Percentiles rank a stretch among this genome's conserved stretches.
phyloP scores from a whole-genome alignment of 2,329 filamentous ascomycete genomes.

The Chaetomiaceae sp. region DNA sequence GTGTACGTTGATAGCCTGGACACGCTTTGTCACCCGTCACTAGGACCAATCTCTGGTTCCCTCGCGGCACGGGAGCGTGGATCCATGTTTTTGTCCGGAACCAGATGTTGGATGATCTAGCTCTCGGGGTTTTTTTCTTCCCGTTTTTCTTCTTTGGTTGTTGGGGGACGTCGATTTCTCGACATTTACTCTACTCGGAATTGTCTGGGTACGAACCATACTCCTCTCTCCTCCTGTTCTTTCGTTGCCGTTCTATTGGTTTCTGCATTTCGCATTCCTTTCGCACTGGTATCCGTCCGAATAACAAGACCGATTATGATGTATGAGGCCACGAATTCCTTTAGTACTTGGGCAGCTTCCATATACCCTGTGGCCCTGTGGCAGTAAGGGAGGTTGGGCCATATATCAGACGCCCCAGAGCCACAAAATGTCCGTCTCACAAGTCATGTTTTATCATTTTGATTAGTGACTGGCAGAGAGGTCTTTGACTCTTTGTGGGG shows the following conservation, averaged over 20 bases:
- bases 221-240: neutral
- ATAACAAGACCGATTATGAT: neutral
- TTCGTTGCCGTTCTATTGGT: no score
- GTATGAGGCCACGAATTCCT: neutral
- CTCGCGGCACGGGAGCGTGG: neutral
- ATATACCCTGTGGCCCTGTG: neutral
- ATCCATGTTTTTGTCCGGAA: slow-evolving; percentile 2
- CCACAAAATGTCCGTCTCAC: no score
- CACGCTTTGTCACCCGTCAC: neutral
- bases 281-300: neutral
- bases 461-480: no score
- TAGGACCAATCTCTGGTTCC: neutral
- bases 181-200: neutral
- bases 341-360: neutral
- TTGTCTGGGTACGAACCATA: neutral
- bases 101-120: neutral
- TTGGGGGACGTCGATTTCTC: neutral
- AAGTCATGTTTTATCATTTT: no score
- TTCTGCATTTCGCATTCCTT: neutral
- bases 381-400: neutral
- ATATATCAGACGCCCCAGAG: no score
- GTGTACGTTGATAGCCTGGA: slow-evolving; percentile 11
- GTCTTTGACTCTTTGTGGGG: no score
- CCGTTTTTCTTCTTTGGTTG: neutral
- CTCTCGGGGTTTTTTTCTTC: neutral